These are phyloP conservation scores for Claviceps sp. DNA, from an alignment of 2,329 filamentous ascomycete species.

Conservation along the genomic window DNA sequence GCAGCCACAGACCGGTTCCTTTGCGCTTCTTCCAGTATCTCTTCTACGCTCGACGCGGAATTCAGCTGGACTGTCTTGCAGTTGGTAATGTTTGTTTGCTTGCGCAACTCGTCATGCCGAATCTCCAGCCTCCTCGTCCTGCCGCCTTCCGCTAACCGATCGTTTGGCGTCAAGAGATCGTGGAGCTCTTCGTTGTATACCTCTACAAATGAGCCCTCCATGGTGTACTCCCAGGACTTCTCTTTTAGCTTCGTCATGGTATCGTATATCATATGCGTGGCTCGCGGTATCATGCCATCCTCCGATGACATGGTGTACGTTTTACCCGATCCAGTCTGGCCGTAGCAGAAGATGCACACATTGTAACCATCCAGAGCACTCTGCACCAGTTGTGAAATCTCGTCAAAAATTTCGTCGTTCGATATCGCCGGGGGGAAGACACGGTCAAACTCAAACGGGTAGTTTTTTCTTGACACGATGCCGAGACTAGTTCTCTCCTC, in stretches of 20 bases:
- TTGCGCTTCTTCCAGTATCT: slow-evolving; percentile 66
- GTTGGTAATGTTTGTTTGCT: slow-evolving; percentile 71
- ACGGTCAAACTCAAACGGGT: slow-evolving; percentile 83
- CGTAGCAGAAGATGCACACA: slow-evolving; percentile 97
- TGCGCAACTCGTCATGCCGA: slow-evolving; percentile 68
- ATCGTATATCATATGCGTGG: slow-evolving; percentile 86
- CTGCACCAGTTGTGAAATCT: slow-evolving; percentile 94
- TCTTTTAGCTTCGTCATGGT: slow-evolving; percentile 72
- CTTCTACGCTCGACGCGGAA: slow-evolving; percentile 66
- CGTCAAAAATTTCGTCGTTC: slow-evolving; percentile 83
- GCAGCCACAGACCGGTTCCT: slow-evolving; percentile 85
- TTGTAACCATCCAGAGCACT: slow-evolving; percentile 96
- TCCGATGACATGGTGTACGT: slow-evolving; percentile 87
- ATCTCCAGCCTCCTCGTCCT: slow-evolving; percentile 77
- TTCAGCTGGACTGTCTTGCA: slow-evolving; percentile 65
- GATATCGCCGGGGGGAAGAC: slow-evolving; percentile 69
- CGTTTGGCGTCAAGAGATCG: slow-evolving; percentile 53
- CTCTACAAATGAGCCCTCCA: slow-evolving; percentile 92
- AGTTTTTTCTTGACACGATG: slow-evolving; percentile 61
- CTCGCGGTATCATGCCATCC: slow-evolving; percentile 90
- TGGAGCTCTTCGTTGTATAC: slow-evolving; percentile 98
- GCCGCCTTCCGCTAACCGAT: slow-evolving; percentile 53
- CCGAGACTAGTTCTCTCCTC: slow-evolving; percentile 74
- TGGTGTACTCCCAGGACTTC: slow-evolving; percentile 87
- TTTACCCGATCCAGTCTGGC: slow-evolving; percentile 93